Base-by-base conservation (phyloP, 1,284 basidiomycete species). In the Cutaneotrichosporon dermatis region DNA sequence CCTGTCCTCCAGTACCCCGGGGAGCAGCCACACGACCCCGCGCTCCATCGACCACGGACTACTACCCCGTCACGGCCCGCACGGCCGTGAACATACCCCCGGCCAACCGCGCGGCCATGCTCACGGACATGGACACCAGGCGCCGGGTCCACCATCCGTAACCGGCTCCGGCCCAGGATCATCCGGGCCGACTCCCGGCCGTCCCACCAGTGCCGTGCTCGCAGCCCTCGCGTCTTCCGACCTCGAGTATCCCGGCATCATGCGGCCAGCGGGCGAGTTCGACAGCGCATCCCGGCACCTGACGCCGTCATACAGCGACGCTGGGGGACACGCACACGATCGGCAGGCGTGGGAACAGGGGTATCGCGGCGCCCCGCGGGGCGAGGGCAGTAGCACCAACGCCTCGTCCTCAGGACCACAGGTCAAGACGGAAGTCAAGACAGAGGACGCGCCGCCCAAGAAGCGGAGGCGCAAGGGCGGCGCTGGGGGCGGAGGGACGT, bases 221-320 rank as follows among this genome's bases (percentile, higher is more conserved):
- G 59, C 62, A 6, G 62, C 62, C 2, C 11, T 60, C 3, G 62
- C 62, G 1, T 37, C 45, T 41, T 52, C 56, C 16, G 62, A 63
- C 50, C 53, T 60, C 4, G 59, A 58, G 54, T 60, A 63, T 51
- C 48, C 62, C 3, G 62, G 62, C 35, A 63, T 60, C 37, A 58
- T 63, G 55, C 45, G 53, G n/a, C 62, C 62, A 3, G 40, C 33
- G 4, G 40, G 45, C 39, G 57, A 58, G 34, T 7, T 45, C 9
- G 44, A 45, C 12, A 7, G 9, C 44, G 33, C 25, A 8, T 11
- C 44, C 5, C 34, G 12, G 2, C 50, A 9, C 4, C 50, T 13
- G 6, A 15, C 9, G 15, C 50, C 39, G 5, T 51, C 44, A 16
- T 46, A 46, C 9, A 9, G 41, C 46, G 34, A 36, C 7, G 34